These are phyloP conservation scores for Pseudogymnoascus sp. DNA, from an alignment of 2,329 filamentous ascomycete genomes.

Conservation along the genomic window DNA sequence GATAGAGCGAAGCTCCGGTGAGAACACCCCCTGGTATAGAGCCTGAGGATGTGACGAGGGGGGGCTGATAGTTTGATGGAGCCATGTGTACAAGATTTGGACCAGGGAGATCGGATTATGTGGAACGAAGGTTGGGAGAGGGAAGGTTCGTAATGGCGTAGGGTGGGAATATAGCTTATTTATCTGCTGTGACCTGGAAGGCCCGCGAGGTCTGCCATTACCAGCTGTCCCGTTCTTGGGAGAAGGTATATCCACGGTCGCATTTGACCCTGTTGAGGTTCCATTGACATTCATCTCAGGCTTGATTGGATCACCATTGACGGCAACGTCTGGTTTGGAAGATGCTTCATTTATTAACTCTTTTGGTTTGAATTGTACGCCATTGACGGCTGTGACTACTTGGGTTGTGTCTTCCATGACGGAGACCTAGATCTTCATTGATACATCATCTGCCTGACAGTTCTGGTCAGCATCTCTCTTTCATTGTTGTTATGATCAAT, in stretches of 20 bases:
- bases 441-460: neutral
- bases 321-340: neutral
- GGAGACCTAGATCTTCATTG: conserved; percentile 8
- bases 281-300: conserved; percentile 4
- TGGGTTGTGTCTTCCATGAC: conserved; percentile 10
- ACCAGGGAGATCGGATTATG: conserved; percentile 86
- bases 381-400: conserved; percentile 9
- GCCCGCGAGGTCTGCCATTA: conserved; percentile 14
- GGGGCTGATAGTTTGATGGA: conserved; percentile 60
- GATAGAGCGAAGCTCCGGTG: conserved; percentile 70
- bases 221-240: neutral
- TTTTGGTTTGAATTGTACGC: conserved; percentile 4
- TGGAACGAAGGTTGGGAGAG: conserved; percentile 79
- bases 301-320: conserved; percentile 7
- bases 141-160: conserved; percentile 70
- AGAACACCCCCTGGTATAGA: conserved; percentile 68
- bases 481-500: conserved; percentile 10
- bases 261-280: neutral
- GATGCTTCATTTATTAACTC: conserved; percentile 8
- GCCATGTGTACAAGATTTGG: conserved; percentile 68
- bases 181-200: conserved; percentile 36
- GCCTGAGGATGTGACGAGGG: conserved; percentile 55
- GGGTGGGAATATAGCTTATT: conserved; percentile 75
- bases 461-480: conserved; percentile 18
- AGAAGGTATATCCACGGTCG: conserved; percentile 1